Percentiles rank a stretch among this genome's conserved stretches.
phyloP scores from a whole-genome alignment of 176 grass and related monocot genomes.

The Oryza coarctata region DNA sequence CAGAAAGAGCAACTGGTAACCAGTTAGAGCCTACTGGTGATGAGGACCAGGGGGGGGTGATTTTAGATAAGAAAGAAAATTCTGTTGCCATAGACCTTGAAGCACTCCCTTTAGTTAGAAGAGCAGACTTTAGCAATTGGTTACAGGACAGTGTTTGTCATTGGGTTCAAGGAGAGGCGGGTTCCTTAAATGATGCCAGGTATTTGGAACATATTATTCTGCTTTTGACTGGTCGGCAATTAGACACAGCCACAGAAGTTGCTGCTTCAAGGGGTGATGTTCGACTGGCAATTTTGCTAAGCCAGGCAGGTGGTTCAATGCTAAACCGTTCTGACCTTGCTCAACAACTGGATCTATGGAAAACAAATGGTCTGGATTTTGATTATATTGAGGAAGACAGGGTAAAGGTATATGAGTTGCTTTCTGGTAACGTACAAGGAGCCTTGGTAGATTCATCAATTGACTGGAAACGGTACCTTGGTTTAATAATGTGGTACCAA shows the following conservation, averaged over 20 bases:
- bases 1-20: conserved; percentile 49
- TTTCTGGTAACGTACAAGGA: conserved; percentile 71
- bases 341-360: conserved; percentile 79
- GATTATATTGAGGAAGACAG: conserved; percentile 76
- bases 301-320: conserved; percentile 84
- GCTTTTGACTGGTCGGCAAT: conserved; percentile 81
- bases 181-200: conserved; percentile 67
- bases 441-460: conserved; percentile 66
- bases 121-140: conserved; percentile 92
- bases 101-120: conserved; percentile 72
- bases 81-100: conserved; percentile 66
- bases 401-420: conserved; percentile 82
- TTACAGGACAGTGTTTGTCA: conserved; percentile 85
- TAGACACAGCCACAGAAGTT: conserved; percentile 78
- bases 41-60: conserved; percentile 72
- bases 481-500: conserved; percentile 89
- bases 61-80: conserved; percentile 76
- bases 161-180: conserved; percentile 74
- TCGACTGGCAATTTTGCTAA: conserved; percentile 69
- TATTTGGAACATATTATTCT: conserved; percentile 84
- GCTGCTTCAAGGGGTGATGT: conserved; percentile 82
- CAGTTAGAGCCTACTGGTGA: conserved; percentile 41
- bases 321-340: conserved; percentile 76
- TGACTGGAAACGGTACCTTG: conserved; percentile 91
- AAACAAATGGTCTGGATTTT: conserved; percentile 85